phyloP scores from a whole-genome alignment of 805 yeast species.

The Candida sonorensis region DNA sequence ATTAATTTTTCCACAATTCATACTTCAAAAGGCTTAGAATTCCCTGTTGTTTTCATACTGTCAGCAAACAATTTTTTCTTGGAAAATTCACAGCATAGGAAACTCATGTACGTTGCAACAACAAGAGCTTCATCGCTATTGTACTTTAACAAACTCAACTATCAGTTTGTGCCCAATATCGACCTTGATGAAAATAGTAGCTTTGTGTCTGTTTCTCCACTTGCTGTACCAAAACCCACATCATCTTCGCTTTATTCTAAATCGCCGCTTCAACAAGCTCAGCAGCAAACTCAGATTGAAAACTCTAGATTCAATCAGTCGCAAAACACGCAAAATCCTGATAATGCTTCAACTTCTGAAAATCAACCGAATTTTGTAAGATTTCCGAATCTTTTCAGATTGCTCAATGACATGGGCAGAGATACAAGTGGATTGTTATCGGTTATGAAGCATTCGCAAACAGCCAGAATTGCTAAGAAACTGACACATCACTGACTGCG shows the following conservation, averaged over 20 bases:
- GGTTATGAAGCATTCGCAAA: too few species aligned
- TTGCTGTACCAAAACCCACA: too few species aligned
- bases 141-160: conserved; percentile 27
- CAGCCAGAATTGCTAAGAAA: conserved; percentile 4
- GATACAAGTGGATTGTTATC: conserved; percentile 3
- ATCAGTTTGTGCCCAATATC: conserved; percentile 14
- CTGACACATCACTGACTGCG: conserved; percentile 5
- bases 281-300: neutral
- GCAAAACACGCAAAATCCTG: conserved; percentile 7
- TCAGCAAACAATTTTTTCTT: conserved; percentile 16
- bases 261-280: neutral
- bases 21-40: conserved; percentile 69
- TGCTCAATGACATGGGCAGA: conserved; percentile 13
- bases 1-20: conserved; percentile 64
- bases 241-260: neutral
- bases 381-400: too few species aligned
- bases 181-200: conserved; percentile 12
- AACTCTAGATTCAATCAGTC: conserved; percentile 1
- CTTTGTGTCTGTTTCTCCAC: too few species aligned
- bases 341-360: conserved; percentile 7
- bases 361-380: too few species aligned
- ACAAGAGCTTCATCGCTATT: conserved; percentile 52
- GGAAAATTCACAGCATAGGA: conserved; percentile 25
- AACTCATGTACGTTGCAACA: conserved; percentile 55
- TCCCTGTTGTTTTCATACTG: conserved; percentile 56